phyloP scores from a whole-genome alignment of 208 protist species.

The Leishmania arabica region DNA sequence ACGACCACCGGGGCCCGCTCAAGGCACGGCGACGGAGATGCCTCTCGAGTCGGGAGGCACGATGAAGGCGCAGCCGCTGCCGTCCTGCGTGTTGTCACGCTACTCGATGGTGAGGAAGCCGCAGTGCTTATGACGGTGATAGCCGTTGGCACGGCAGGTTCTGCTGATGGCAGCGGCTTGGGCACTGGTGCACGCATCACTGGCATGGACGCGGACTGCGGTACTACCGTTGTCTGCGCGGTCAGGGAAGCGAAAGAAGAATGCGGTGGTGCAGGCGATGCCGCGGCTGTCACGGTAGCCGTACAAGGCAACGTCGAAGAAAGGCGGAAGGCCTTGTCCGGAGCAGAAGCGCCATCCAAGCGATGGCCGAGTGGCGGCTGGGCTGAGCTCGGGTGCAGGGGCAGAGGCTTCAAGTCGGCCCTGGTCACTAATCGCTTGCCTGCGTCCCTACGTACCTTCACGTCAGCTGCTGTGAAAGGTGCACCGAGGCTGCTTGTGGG shows the following conservation, averaged over 20 bases:
- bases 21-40: conserved; percentile 6
- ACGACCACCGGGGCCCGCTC: conserved; percentile 3
- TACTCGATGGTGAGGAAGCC: conserved; percentile 9
- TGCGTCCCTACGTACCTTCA: neutral
- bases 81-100: conserved; percentile 14
- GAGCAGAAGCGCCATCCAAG: neutral
- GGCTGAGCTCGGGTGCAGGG: neutral
- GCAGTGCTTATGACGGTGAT: neutral
- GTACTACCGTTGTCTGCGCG: neutral
- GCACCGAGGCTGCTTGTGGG: neutral
- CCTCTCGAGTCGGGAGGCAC: conserved; percentile 19
- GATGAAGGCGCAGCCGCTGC: conserved; percentile 20
- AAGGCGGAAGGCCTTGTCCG: neutral
- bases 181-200: neutral
- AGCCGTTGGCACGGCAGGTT: neutral
- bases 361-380: neutral
- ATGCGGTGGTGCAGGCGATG: neutral
- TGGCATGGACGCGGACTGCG: neutral
- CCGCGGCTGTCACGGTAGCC: neutral
- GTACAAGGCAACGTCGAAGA: neutral
- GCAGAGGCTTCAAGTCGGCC: neutral
- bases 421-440: neutral
- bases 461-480: neutral
- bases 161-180: neutral
- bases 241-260: neutral